Percentiles rank a stretch among this genome's conserved stretches.
Conservation (phyloP, 1,284 basidiomycete species). For the Naganishia sp. region DNA sequence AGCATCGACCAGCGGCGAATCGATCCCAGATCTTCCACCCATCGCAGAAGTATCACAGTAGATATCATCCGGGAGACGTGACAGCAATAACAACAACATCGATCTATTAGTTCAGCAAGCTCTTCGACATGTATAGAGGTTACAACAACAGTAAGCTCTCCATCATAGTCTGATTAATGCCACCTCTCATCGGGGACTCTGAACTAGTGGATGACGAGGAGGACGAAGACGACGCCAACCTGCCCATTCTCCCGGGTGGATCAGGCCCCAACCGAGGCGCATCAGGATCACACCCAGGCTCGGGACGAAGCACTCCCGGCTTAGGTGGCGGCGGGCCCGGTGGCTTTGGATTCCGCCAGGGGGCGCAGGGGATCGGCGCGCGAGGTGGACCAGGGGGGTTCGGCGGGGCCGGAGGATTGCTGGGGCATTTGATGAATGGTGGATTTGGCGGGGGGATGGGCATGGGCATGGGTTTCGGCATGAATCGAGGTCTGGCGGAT, state of each 20-base stretch:
- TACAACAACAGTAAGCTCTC: conserved; percentile 7
- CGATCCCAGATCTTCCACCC: background rate
- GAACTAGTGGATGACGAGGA: conserved; percentile 6
- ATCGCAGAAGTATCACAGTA: background rate
- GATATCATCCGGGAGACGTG: too few species aligned
- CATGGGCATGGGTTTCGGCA: conserved; percentile 19
- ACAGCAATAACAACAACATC: background rate
- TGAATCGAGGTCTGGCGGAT: conserved; percentile 23
- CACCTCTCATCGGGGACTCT: background rate
- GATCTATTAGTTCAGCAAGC: background rate
- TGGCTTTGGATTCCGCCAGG: conserved; percentile 15
- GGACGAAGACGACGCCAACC: conserved; percentile 17
- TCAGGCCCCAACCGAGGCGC: conserved; percentile 5
- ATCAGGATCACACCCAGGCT: conserved; percentile 19
- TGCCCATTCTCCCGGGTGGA: conserved; percentile 11
- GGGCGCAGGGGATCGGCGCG: conserved; percentile 18
- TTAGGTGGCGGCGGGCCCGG: conserved; percentile 1
- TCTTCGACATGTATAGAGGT: conserved; percentile 18
- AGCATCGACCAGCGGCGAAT: background rate
- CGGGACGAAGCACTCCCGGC: conserved; percentile 15
- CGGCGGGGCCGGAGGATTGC: conserved; percentile 13
- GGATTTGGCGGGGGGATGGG: conserved; percentile 10
- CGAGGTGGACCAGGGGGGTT: conserved; percentile 24
- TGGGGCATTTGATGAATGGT: conserved; percentile 24
- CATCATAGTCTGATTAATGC: background rate